A percentile compares a stretch with the other conserved stretches of the same genome.
Conservation (phyloP, 441 rosid genomes). For the Corymbia calophylla region DNA sequence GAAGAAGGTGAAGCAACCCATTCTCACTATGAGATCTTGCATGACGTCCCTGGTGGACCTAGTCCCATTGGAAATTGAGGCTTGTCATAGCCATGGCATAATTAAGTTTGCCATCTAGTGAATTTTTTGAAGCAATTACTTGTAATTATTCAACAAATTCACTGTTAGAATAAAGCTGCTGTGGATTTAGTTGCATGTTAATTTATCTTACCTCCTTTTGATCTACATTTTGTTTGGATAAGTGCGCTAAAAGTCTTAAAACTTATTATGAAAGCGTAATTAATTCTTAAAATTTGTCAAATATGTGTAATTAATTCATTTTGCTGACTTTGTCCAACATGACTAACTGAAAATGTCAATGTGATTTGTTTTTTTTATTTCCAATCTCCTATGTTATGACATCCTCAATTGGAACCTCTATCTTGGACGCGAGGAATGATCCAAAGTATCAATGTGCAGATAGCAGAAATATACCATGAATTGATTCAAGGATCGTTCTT, state of each 20-base stretch:
- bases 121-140: neutral
- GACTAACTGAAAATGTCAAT: neutral
- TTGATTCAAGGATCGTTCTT: no score
- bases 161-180: neutral
- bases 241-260: neutral
- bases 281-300: rapidly evolving
- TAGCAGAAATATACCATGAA: no score
- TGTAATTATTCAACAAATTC: neutral
- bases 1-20: neutral
- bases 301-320: neutral
- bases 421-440: no score
- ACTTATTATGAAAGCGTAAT: neutral
- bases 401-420: no score
- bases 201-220: neutral
- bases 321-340: neutral
- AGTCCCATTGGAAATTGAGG: neutral
- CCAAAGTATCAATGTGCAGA: no score
- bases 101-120: neutral
- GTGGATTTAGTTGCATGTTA: neutral
- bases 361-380: neutral
- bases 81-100: neutral
- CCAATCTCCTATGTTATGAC: neutral
- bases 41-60: neutral
- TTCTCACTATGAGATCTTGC: neutral
- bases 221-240: neutral